These are phyloP conservation scores for Beta macrorhiza DNA, from an alignment of 179 eudicot species.

Conservation along the genomic window DNA sequence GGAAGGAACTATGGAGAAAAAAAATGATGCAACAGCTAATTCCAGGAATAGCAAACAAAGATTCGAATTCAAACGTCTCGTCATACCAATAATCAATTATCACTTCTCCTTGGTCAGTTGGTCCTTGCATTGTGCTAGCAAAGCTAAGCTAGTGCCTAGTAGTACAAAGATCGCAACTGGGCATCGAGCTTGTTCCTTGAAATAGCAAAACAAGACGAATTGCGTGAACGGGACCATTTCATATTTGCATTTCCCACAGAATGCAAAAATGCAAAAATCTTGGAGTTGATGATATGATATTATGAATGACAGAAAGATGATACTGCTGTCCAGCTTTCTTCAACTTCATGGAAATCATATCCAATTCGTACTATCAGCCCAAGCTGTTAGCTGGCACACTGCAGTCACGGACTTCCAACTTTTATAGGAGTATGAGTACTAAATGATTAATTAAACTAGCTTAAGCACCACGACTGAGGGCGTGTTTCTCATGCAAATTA, in stretches of 20 bases:
- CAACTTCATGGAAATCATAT: not conserved
- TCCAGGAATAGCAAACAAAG: too few species aligned
- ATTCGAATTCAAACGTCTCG: too few species aligned
- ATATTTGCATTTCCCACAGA: not conserved
- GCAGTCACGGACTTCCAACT: not conserved
- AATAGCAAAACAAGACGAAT: not conserved
- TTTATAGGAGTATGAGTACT: too few species aligned
- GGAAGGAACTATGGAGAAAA: not conserved
- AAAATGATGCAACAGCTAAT: not conserved
- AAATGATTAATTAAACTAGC: too few species aligned
- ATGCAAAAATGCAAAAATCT: not conserved
- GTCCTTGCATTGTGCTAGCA: not conserved
- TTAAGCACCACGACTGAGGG: too few species aligned
- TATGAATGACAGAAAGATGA: not conserved
- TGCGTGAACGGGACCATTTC: not conserved
- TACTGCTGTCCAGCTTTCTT: conserved; percentile 9
- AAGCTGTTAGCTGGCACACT: not conserved
- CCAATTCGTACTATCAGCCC: not conserved
- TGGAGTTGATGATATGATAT: not conserved
- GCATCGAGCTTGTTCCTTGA: conserved; percentile 1
- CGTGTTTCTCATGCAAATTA: too few species aligned
- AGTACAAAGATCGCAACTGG: not conserved
- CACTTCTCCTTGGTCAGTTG: not conserved
- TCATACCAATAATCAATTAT: too few species aligned
- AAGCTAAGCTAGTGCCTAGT: not conserved